A percentile compares a stretch with the other conserved stretches of the same genome.
Evolutionary conservation across 768 basidiomycete species (phyloP).

Genomic region (Harrya chromipes): DNA sequence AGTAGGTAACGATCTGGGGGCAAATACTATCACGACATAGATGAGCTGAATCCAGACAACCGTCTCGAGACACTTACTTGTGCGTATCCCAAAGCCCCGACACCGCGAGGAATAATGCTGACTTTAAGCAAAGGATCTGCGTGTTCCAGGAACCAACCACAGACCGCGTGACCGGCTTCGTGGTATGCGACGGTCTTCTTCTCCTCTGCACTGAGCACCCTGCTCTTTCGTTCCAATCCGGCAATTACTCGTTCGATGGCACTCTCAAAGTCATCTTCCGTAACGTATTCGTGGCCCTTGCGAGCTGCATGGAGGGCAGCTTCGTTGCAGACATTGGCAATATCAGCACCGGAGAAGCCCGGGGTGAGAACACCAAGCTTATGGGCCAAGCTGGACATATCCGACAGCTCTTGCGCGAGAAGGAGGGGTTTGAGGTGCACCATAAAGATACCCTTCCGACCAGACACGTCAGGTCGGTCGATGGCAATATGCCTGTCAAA

Average conservation of each 20-base stretch:
- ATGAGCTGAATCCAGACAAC: constrained; percentile 8
- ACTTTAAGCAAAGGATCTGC: constrained; percentile 97
- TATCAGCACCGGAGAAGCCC: constrained; percentile 98
- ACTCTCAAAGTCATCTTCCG: constrained; percentile 88
- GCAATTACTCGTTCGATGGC: constrained; percentile 98
- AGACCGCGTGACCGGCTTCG: constrained; percentile 97
- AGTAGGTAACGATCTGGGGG: constrained; percentile 95
- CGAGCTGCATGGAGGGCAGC: constrained; percentile 94
- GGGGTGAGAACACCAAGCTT: constrained; percentile 96
- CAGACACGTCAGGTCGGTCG: constrained; percentile 91
- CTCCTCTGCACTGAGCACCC: constrained; percentile 91
- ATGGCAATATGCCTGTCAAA: constrained; percentile 97
- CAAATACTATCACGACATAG: constrained; percentile 58
- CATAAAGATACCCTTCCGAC: constrained; percentile 89
- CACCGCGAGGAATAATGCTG: constrained; percentile 95
- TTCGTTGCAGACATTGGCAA: constrained; percentile 99
- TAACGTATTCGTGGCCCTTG: constrained; percentile 71
- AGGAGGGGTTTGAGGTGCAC: constrained; percentile 88
- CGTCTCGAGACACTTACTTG: constrained; percentile 51
- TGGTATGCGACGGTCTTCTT: constrained; percentile 99
- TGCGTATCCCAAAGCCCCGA: constrained; percentile 94
- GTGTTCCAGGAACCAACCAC: constrained; percentile 97
- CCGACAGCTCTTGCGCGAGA: constrained; percentile 52
- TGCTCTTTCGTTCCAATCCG: constrained; percentile 92
- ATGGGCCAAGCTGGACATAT: constrained; percentile 65